These are phyloP conservation scores for Aspergillus eucalypticola DNA, from an alignment of 2,329 filamentous ascomycete genomes.

Conservation along the genomic window DNA sequence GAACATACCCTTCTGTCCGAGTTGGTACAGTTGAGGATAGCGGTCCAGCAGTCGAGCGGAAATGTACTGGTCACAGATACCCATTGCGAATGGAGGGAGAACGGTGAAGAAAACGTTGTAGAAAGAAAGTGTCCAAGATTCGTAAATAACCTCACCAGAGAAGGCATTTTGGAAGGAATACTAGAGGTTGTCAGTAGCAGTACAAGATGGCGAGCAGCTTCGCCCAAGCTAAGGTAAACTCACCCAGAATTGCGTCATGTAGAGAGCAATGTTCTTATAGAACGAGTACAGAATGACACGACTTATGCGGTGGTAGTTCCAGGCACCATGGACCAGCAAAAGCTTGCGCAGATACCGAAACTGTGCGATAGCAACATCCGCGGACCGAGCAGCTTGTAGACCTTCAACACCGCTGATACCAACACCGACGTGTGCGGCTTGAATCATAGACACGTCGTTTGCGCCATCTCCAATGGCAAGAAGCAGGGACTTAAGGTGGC, in stretches of 20 bases:
- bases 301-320: conserved; percentile 96
- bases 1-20: conserved; percentile 89
- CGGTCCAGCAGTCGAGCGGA: conserved; percentile 89
- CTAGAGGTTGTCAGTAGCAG: conserved; percentile 49
- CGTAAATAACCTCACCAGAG: conserved; percentile 95
- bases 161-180: conserved; percentile 98
- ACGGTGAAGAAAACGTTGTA: conserved; percentile 99
- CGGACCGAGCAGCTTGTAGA: conserved; percentile 91
- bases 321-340: conserved; percentile 89
- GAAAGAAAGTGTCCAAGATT: conserved; percentile 98
- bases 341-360: conserved; percentile 94
- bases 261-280: conserved; percentile 98
- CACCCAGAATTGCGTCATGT: conserved; percentile 99
- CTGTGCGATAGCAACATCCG: conserved; percentile 92
- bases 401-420: conserved; percentile 97
- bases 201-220: neutral
- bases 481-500: conserved; percentile 85
- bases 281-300: conserved; percentile 98
- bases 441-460: conserved; percentile 99
- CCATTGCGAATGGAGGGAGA: conserved; percentile 86
- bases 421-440: conserved; percentile 95
- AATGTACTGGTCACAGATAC: conserved; percentile 97
- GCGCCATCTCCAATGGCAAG: conserved; percentile 96
- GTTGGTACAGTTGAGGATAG: conserved; percentile 91
- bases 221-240: conserved; percentile 36